Conservation (phyloP, 2,329 filamentous ascomycete genomes). For the Alternaria infectoria region DNA sequence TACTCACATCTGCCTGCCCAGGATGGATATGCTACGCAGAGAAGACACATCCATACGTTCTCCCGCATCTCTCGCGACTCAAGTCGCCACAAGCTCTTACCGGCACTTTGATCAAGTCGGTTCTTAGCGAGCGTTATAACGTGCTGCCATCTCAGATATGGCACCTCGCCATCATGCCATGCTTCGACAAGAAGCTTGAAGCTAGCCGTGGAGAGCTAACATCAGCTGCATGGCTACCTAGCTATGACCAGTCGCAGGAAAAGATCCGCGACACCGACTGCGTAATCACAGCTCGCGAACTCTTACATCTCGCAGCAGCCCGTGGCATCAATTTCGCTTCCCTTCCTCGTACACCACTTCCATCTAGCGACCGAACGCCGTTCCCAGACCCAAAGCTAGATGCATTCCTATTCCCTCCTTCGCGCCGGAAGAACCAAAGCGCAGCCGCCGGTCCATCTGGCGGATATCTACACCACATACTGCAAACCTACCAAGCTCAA, state of each 20-base stretch:
- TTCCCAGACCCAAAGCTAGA: slow-evolving; percentile 79
- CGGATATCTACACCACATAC: slow-evolving; percentile 85
- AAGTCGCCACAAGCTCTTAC: slow-evolving; percentile 94
- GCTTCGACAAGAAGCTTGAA: slow-evolving; percentile 98
- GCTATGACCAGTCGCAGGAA: slow-evolving; percentile 26
- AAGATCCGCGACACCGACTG: slow-evolving; percentile 88
- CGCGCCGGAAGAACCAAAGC: slow-evolving; percentile 48
- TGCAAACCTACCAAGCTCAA: slow-evolving; percentile 73
- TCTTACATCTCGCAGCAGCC: slow-evolving; percentile 85
- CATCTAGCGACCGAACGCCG: slow-evolving; percentile 53
- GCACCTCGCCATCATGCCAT: slow-evolving; percentile 97
- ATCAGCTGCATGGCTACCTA: slow-evolving; percentile 70
- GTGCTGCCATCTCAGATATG: slow-evolving; percentile 83
- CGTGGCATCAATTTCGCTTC: slow-evolving; percentile 77
- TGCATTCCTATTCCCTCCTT: slow-evolving; percentile 72
- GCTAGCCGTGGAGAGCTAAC: slow-evolving; percentile 93
- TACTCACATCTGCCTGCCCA: slow-evolving; percentile 88
- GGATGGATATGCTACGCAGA: slow-evolving; percentile 99
- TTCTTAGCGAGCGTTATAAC: slow-evolving; percentile 73
- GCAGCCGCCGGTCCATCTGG: slow-evolving; percentile 79
- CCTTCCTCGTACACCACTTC: slow-evolving; percentile 66
- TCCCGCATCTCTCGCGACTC: slow-evolving; percentile 86
- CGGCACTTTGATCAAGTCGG: slow-evolving; percentile 88
- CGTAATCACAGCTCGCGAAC: slow-evolving; percentile 94
- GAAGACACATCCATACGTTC: slow-evolving; percentile 92